phyloP scores from a whole-genome alignment of 371 early-diverging fungal genomes.

The Haplosporangium sp. region DNA sequence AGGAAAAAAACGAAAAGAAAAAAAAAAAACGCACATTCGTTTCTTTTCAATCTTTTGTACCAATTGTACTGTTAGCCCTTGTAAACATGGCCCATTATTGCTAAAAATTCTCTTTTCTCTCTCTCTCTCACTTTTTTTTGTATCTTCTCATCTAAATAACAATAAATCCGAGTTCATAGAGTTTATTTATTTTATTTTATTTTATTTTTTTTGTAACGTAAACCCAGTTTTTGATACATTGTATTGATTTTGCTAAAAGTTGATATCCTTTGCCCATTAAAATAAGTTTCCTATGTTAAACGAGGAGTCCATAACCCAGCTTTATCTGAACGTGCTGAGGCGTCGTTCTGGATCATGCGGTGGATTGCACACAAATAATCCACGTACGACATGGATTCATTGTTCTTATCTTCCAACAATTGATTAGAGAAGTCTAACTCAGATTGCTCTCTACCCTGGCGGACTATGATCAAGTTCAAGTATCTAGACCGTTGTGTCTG shows the following conservation, averaged over 20 bases:
- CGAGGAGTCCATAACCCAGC: slow-evolving; percentile 4
- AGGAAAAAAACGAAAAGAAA: too few species aligned
- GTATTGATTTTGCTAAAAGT: neutral
- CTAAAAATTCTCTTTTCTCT: neutral
- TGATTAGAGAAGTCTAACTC: slow-evolving; percentile 75
- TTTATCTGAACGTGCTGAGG: slow-evolving; percentile 54
- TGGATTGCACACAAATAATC: slow-evolving; percentile 93
- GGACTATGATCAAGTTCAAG: slow-evolving; percentile 64
- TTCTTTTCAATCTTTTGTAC: neutral
- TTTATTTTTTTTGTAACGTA: too few species aligned
- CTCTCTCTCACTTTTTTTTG: neutral
- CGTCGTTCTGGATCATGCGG: slow-evolving; percentile 85
- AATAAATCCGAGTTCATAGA: neutral
- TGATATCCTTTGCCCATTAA: too few species aligned
- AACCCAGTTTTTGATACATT: too few species aligned
- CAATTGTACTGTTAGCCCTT: neutral
- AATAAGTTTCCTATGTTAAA: neutral
- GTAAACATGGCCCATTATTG: neutral
- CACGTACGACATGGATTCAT: slow-evolving; percentile 89
- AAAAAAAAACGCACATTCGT: neutral
- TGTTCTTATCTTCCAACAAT: slow-evolving; percentile 86
- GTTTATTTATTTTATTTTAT: neutral
- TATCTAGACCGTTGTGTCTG: slow-evolving; percentile 64
- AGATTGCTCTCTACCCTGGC: slow-evolving; percentile 70
- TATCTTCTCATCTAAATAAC: neutral